Conservation (phyloP, 2,329 filamentous ascomycete species). For the Talaromyces sp. region DNA sequence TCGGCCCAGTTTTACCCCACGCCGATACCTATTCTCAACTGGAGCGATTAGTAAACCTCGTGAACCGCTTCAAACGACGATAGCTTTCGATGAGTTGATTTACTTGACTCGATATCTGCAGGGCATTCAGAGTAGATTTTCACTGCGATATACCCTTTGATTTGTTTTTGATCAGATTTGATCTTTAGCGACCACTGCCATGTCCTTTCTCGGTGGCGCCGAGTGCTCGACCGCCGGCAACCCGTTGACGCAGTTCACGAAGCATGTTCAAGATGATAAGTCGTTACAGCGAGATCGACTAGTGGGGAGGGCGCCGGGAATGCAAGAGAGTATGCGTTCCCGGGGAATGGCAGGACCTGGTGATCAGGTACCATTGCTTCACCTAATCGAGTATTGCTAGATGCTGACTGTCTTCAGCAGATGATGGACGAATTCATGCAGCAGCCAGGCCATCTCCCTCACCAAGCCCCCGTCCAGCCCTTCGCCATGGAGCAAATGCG, state of each 20-base stretch:
- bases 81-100: not conserved
- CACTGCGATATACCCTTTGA: not conserved
- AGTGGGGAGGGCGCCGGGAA: conserved; percentile 67
- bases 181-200: conserved; percentile 37
- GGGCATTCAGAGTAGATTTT: not conserved
- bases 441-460: conserved; percentile 54
- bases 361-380: conserved; percentile 57
- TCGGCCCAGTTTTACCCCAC: conserved; percentile 5
- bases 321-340: conserved; percentile 74
- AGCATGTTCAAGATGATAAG: conserved; percentile 95
- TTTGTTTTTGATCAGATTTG: not conserved
- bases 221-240: conserved; percentile 97
- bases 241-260: conserved; percentile 94
- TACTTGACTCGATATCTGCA: not conserved
- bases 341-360: conserved; percentile 65
- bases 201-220: conserved; percentile 94
- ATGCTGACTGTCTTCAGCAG: conserved; percentile 43
- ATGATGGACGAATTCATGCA: conserved; percentile 94
- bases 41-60: not conserved
- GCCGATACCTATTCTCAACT: not conserved
- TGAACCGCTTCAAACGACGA: not conserved
- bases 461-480: conserved; percentile 51
- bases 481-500: conserved; percentile 67
- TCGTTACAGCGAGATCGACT: conserved; percentile 88
- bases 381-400: not conserved